A percentile compares a stretch with the other conserved stretches of the same genome.
These are phyloP conservation scores for Coniella vitis DNA, from an alignment of 2,329 filamentous ascomycete species.

Conservation along the genomic window DNA sequence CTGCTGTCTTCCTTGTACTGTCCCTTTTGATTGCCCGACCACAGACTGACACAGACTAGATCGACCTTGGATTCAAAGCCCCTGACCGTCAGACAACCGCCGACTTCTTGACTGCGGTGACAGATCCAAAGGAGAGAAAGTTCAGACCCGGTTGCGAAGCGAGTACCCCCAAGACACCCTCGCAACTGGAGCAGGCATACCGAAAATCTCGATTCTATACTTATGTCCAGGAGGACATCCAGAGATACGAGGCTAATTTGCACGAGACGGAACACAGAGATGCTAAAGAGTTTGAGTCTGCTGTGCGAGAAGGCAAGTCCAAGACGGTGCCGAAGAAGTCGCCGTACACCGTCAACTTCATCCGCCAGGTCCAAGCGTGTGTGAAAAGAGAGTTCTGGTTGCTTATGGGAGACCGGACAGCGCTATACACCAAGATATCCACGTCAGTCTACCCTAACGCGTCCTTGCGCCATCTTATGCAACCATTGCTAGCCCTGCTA, in stretches of 20 bases:
- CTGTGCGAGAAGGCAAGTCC: conserved; percentile 61
- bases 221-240: conserved; percentile 49
- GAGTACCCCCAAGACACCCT: conserved; percentile 60
- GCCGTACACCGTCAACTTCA: conserved; percentile 70
- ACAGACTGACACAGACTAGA: background rate
- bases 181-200: conserved; percentile 62
- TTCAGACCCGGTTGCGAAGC: conserved; percentile 60
- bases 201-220: conserved; percentile 52
- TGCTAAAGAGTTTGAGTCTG: conserved; percentile 58
- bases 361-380: conserved; percentile 61
- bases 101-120: conserved; percentile 71
- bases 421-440: conserved; percentile 71
- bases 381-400: conserved; percentile 74
- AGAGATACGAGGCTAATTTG: conserved; percentile 31
- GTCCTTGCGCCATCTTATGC: background rate
- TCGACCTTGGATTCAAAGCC: conserved; percentile 57
- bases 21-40: background rate
- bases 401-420: conserved; percentile 65
- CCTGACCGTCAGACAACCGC: conserved; percentile 58
- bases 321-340: conserved; percentile 62
- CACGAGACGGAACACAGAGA: conserved; percentile 50
- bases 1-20: background rate
- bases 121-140: conserved; percentile 63
- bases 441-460: conserved; percentile 54
- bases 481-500: background rate